These are phyloP conservation scores for Capsicum rhomboideum DNA, from an alignment of 257 asterid species.

Conservation along the genomic window DNA sequence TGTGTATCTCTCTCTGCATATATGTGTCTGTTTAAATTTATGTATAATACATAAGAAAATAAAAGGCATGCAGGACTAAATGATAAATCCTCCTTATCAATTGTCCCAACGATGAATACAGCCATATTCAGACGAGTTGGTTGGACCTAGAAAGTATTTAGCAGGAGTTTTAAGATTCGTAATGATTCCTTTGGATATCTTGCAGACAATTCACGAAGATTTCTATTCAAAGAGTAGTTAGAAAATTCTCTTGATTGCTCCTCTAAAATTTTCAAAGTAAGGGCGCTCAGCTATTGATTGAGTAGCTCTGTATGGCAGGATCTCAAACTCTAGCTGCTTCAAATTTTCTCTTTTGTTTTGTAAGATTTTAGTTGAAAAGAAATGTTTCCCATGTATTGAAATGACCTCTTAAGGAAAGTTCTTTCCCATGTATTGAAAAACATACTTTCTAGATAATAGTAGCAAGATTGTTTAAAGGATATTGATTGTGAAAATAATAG, in stretches of 20 bases:
- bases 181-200: background rate
- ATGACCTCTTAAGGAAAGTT: no score
- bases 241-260: background rate
- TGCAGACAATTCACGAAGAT: background rate
- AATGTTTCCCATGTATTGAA: background rate
- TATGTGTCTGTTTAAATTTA: background rate
- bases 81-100: background rate
- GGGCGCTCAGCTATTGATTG: background rate
- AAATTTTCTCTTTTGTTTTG: background rate
- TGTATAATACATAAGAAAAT: conserved; percentile 2
- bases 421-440: background rate
- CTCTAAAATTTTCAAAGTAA: background rate
- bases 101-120: background rate
- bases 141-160: background rate
- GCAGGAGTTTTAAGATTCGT: background rate
- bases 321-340: background rate
- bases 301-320: background rate
- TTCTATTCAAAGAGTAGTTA: background rate
- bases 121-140: background rate
- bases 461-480: background rate
- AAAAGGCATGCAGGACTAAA: background rate
- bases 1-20: background rate
- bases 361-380: background rate
- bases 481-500: background rate
- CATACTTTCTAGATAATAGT: background rate